Evolutionary conservation across 129 eudicot species (phyloP).

Genomic region (Calendula officinalis): DNA sequence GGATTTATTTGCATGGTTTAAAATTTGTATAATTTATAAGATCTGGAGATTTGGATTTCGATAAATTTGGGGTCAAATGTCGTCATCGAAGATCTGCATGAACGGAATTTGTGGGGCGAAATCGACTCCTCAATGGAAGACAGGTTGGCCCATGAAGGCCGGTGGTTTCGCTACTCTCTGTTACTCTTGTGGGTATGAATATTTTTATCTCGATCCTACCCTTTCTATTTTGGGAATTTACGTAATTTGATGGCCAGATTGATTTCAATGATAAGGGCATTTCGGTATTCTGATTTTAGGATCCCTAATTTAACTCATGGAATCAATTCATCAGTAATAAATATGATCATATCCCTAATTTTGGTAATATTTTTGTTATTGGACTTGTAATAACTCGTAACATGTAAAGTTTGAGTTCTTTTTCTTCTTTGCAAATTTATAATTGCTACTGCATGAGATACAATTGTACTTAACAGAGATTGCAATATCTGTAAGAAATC

Average conservation of each 20-base stretch:
- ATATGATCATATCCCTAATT: slow-evolving; percentile 7
- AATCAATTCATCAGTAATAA: slow-evolving; percentile 5
- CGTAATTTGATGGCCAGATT: slow-evolving; percentile 15
- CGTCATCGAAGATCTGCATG: slow-evolving; percentile 79
- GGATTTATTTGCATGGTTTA: slow-evolving; percentile 26
- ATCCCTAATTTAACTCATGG: slow-evolving; percentile 32
- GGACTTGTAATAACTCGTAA: slow-evolving; percentile 13
- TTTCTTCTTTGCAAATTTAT: neutral
- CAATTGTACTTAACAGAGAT: slow-evolving; percentile 1
- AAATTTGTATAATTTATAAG: slow-evolving; percentile 12
- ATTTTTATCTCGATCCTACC: slow-evolving; percentile 26
- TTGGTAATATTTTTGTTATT: slow-evolving; percentile 3
- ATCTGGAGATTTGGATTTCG: slow-evolving; percentile 30
- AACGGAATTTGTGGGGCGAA: slow-evolving; percentile 63
- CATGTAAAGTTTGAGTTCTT: neutral
- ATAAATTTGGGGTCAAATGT: slow-evolving; percentile 34
- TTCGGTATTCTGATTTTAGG: slow-evolving; percentile 33
- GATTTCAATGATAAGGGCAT: slow-evolving; percentile 30
- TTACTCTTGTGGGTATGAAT: slow-evolving; percentile 66
- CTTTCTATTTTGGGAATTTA: slow-evolving; percentile 24
- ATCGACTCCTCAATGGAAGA: slow-evolving; percentile 67
- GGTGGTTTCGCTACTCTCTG: slow-evolving; percentile 79
- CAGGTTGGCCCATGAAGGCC: slow-evolving; percentile 80
- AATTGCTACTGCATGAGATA: slow-evolving; percentile 3
- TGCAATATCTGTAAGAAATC: slow-evolving; percentile 12